These are phyloP conservation scores for Quercus parvula DNA, from an alignment of 306 rosid species.

Conservation along the genomic window DNA sequence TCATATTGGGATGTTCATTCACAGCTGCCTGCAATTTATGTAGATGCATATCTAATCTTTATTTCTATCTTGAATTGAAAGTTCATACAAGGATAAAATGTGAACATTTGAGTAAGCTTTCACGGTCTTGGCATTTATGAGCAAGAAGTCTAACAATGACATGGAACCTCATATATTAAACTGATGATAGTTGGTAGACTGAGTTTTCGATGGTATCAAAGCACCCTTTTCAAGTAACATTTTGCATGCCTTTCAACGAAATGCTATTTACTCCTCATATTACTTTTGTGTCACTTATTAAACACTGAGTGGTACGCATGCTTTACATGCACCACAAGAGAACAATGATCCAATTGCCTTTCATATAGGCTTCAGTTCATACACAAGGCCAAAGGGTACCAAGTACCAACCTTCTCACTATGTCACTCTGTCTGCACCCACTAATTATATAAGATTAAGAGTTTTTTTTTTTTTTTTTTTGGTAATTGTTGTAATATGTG, in stretches of 20 bases:
- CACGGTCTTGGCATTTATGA: too few relatives aligned
- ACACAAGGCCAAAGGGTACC: slow-evolving; percentile 22
- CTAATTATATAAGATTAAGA: background rate
- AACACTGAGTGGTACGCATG: background rate
- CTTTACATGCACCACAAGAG: background rate
- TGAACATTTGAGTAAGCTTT: background rate
- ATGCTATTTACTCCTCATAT: too few relatives aligned
- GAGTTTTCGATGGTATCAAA: too few relatives aligned
- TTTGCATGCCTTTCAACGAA: too few relatives aligned
- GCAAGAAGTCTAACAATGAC: too few relatives aligned
- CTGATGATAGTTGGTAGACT: too few relatives aligned
- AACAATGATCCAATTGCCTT: background rate
- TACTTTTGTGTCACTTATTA: too few relatives aligned
- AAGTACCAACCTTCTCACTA: background rate
- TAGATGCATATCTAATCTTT: background rate
- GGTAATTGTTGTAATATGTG: too few relatives aligned
- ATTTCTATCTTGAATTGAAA: background rate
- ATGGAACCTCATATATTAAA: too few relatives aligned
- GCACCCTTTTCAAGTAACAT: too few relatives aligned
- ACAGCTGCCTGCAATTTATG: background rate
- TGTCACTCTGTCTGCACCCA: background rate
- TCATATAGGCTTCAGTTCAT: background rate
- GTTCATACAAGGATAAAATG: too few relatives aligned
- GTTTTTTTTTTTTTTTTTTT: too few relatives aligned
- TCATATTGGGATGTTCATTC: background rate